Evolutionary conservation across 2,329 filamentous ascomycete species (phyloP), one percentile per base, ranked within the genome.

Genomic region (Penicillium capsulatum): DNA sequence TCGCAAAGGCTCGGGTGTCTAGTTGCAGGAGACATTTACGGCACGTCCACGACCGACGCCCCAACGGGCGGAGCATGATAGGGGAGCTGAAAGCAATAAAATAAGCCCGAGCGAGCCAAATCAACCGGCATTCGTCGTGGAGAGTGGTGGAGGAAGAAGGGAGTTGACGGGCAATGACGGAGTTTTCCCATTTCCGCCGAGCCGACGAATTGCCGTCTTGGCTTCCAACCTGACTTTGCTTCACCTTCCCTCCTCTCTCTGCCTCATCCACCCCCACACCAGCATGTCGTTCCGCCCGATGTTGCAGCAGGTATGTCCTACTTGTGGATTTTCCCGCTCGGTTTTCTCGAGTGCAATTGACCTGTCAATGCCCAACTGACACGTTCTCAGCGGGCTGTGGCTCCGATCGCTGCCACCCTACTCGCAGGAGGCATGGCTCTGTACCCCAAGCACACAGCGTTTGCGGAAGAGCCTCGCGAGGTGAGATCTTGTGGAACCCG

Each of bases 11-110:
- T 37, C 53, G 59, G 33, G 42, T 48, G 36, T 58, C 51, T 26
- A 35, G 49, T 33, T 55, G 59, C 35, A 57, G 47, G 19, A 65
- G 48, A 51, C 62, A 66, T 43, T 55, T 52, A 41, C 55, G 60
- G 55, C 67, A 70, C 45, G 66, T 69, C 67, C 66, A 70, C 42
- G 64, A 53, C 50, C 58, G 57, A 47, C 60, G 64, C 53, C 61
- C 49, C 40, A 43, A 29, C 39, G 36, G 41, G 38, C 42, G 51
- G 35, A 45, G 40, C 44, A 51, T 54, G 36, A 20, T 47, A 49
- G 11, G 26, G 29, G 26, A n/a, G 26, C 7, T 24, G 13, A 28
- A 28, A 6, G 13, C 26, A n/a, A 14, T 4, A 28, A 11, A n/a
- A n/a, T n/a, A 6, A 4, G n/a, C 10, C 11, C 26, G 4, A 9